phyloP scores from a whole-genome alignment of 345 rosid genomes.

The Eucalyptus brandiana region DNA sequence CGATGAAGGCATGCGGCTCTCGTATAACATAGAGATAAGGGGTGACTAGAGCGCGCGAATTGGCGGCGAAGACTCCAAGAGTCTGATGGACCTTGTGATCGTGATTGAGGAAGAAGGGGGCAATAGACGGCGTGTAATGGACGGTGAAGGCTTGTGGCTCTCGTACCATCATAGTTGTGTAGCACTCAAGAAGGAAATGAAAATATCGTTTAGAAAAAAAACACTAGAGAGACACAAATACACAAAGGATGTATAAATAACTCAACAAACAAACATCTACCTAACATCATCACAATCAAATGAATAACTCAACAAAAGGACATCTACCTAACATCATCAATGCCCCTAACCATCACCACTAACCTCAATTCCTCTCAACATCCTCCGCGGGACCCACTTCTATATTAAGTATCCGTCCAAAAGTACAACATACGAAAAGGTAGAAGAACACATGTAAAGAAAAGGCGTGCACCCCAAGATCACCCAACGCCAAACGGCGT shows the following conservation, averaged over 20 bases:
- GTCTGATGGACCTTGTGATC: not conserved
- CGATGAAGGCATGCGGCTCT: too few species aligned
- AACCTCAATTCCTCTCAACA: not conserved
- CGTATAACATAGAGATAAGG: too few species aligned
- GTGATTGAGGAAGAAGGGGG: not conserved
- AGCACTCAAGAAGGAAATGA: not conserved
- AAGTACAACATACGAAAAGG: not conserved
- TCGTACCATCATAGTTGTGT: not conserved
- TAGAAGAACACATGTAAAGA: not conserved
- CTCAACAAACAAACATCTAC: not conserved
- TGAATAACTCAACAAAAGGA: not conserved
- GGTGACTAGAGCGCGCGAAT: not conserved
- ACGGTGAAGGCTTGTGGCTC: not conserved
- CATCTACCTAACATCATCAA: not conserved
- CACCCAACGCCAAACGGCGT: not conserved
- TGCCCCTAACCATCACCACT: not conserved
- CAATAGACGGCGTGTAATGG: not conserved
- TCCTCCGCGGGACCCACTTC: not conserved
- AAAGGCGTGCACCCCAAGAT: not conserved
- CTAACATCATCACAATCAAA: not conserved
- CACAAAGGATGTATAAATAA: not conserved
- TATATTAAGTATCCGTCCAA: not conserved
- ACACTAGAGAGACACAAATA: too few species aligned
- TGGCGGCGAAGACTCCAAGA: not conserved
- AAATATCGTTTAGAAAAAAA: not conserved